A percentile compares a stretch with the other conserved stretches of the same genome.
Evolutionary conservation across 1,284 basidiomycete genomes (phyloP).

Genomic region (Sporisorium iseilematis-ciliati): DNA sequence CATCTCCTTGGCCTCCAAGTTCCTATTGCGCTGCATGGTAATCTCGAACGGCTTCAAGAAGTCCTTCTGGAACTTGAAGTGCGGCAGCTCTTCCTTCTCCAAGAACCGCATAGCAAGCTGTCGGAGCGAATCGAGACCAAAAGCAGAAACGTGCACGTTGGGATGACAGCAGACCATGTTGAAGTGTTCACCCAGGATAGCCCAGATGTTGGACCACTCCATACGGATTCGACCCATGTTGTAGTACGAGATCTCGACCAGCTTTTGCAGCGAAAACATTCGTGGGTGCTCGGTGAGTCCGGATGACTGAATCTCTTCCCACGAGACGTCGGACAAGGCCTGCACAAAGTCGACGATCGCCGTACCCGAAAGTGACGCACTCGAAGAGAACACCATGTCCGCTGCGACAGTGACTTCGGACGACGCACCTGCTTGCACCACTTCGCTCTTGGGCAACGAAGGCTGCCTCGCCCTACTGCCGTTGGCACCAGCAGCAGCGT

Average conservation of each 20-base stretch:
- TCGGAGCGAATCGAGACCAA: slow-evolving; percentile 95
- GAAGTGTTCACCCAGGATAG: slow-evolving; percentile 97
- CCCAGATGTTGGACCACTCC: slow-evolving; percentile 99
- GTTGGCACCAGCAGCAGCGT: slow-evolving; percentile 19
- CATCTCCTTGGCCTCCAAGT: slow-evolving; percentile 96
- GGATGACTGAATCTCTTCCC: slow-evolving; percentile 99
- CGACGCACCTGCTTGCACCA: slow-evolving; percentile 95
- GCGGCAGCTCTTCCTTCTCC: slow-evolving; percentile 96
- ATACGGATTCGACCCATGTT: slow-evolving; percentile 99
- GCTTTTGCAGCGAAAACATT: slow-evolving; percentile 96
- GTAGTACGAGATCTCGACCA: slow-evolving; percentile 99
- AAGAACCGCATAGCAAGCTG: slow-evolving; percentile 98
- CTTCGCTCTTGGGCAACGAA: slow-evolving; percentile 81
- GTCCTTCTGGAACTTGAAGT: slow-evolving; percentile 99
- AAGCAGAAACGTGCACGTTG: slow-evolving; percentile 95
- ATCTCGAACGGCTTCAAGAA: slow-evolving; percentile 98
- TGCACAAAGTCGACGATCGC: slow-evolving; percentile 99
- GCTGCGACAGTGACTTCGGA: slow-evolving; percentile 98
- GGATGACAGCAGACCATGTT: slow-evolving; percentile 99
- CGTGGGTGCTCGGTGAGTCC: slow-evolving; percentile 88
- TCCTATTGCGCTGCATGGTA: slow-evolving; percentile 95
- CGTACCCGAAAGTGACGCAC: slow-evolving; percentile 90
- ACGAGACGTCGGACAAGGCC: slow-evolving; percentile 95
- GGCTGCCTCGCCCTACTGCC: slow-evolving; percentile 25
- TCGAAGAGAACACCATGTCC: slow-evolving; percentile 98